These are phyloP conservation scores for Dipodascus geniculatus DNA, from an alignment of 805 yeast species.

Conservation along the genomic window DNA sequence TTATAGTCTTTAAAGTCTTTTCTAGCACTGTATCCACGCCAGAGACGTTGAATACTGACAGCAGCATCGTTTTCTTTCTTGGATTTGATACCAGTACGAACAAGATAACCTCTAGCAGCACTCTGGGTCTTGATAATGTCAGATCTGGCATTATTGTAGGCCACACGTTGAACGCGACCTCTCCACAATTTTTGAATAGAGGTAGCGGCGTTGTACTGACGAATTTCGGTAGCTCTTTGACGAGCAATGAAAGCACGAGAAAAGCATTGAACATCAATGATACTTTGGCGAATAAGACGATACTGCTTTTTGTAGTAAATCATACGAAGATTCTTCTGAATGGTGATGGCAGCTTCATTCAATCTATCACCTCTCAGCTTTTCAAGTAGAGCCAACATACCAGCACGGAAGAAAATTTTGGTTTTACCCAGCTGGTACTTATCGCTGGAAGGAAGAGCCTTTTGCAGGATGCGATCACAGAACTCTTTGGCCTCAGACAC, in stretches of 20 bases:
- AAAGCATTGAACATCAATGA: conserved; percentile 46
- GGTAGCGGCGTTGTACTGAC: conserved; percentile 50
- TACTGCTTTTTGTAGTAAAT: conserved; percentile 51
- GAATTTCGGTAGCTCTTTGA: conserved; percentile 35
- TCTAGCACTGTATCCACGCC: conserved; percentile 62
- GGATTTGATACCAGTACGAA: conserved; percentile 41
- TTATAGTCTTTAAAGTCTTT: conserved; percentile 33
- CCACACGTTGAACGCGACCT: conserved; percentile 33
- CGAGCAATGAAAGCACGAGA: conserved; percentile 56
- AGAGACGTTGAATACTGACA: conserved; percentile 53
- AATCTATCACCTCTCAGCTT: conserved; percentile 72
- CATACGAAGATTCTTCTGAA: conserved; percentile 74
- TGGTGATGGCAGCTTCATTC: conserved; percentile 63
- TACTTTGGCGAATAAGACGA: conserved; percentile 40
- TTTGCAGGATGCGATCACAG: conserved; percentile 55
- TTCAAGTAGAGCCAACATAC: conserved; percentile 87
- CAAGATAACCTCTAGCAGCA: conserved; percentile 35
- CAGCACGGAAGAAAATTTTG: conserved; percentile 91
- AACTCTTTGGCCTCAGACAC: conserved; percentile 45
- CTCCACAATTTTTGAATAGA: conserved; percentile 54
- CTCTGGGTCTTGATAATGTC: conserved; percentile 52
- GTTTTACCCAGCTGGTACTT: conserved; percentile 88
- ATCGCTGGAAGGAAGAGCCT: conserved; percentile 42
- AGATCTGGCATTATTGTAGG: conserved; percentile 38
- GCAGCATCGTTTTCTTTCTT: conserved; percentile 55